Conservation (phyloP, 306 rosid species). For the Cercis canadensis region DNA sequence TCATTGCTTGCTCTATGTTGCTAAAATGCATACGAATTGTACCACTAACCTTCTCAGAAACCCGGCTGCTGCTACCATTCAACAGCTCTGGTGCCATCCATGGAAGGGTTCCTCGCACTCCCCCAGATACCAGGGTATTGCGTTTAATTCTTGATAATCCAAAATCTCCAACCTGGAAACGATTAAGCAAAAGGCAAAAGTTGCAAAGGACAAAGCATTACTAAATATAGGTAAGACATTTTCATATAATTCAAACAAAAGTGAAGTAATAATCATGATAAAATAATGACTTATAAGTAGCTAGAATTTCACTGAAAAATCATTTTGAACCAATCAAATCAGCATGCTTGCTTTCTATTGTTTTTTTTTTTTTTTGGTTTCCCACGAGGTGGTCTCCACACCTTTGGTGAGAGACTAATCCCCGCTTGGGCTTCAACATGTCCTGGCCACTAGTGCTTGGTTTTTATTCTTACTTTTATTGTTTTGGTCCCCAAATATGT, state of each 20-base stretch:
- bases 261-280: not conserved
- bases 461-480: conserved; percentile 3
- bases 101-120: conserved; percentile 98
- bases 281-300: not conserved
- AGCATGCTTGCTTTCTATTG: not conserved
- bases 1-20: conserved; percentile 8
- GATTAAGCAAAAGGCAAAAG: conserved; percentile 1
- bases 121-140: conserved; percentile 91
- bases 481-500: not conserved
- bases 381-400: too few species aligned
- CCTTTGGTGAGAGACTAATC: too few species aligned
- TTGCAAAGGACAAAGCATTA: not conserved
- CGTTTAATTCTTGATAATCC: conserved; percentile 90
- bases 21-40: conserved; percentile 15
- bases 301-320: not conserved
- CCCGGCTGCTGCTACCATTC: conserved; percentile 78
- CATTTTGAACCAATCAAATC: conserved; percentile 5
- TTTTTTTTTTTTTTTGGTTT: too few species aligned
- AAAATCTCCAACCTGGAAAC: conserved; percentile 87
- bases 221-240: not conserved
- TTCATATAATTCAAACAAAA: not conserved
- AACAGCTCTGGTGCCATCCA: conserved; percentile 99
- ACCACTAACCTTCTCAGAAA: conserved; percentile 84
- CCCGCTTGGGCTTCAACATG: too few species aligned
- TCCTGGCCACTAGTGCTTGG: too few species aligned